Percentiles rank a stretch among this genome's conserved stretches.
phyloP scores from a whole-genome alignment of 2,329 filamentous ascomycete genomes.

The Blastomyces percursus region DNA sequence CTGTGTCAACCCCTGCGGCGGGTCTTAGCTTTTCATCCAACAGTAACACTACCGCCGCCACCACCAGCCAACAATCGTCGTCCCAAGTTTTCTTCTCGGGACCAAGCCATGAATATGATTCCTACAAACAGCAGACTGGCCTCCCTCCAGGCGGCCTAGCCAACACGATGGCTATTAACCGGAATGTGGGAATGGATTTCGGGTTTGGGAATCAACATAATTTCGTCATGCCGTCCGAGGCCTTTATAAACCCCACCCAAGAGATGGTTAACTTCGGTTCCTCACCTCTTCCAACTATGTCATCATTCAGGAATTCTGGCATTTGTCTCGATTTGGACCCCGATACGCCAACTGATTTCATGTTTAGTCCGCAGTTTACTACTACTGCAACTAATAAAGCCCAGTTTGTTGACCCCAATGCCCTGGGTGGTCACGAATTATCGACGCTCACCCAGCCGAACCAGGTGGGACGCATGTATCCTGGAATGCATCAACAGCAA shows the following conservation, averaged over 20 bases:
- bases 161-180: conserved; percentile 67
- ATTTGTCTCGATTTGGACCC: not conserved
- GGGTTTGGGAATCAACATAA: conserved; percentile 47
- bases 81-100: conserved; percentile 52
- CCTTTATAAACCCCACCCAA: not conserved
- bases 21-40: conserved; percentile 24
- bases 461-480: conserved; percentile 66
- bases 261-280: conserved; percentile 11
- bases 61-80: conserved; percentile 15
- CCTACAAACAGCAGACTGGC: conserved; percentile 91
- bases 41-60: not conserved
- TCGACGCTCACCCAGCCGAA: conserved; percentile 41
- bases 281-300: conserved; percentile 13
- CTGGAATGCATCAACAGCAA: conserved; percentile 84
- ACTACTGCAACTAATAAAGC: conserved; percentile 22
- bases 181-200: conserved; percentile 59
- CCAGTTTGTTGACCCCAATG: conserved; percentile 62
- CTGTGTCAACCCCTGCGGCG: conserved; percentile 14
- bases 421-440: conserved; percentile 54
- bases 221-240: conserved; percentile 51
- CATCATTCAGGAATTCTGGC: not conserved
- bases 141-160: conserved; percentile 75
- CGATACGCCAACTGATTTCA: conserved; percentile 1
- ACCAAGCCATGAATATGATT: conserved; percentile 89
- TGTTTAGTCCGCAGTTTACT: not conserved